Percentiles rank a stretch among this genome's conserved stretches.
These are phyloP conservation scores for Chlamydomonas eustigma DNA, from an alignment of 139 green algal species.

Conservation along the genomic window DNA sequence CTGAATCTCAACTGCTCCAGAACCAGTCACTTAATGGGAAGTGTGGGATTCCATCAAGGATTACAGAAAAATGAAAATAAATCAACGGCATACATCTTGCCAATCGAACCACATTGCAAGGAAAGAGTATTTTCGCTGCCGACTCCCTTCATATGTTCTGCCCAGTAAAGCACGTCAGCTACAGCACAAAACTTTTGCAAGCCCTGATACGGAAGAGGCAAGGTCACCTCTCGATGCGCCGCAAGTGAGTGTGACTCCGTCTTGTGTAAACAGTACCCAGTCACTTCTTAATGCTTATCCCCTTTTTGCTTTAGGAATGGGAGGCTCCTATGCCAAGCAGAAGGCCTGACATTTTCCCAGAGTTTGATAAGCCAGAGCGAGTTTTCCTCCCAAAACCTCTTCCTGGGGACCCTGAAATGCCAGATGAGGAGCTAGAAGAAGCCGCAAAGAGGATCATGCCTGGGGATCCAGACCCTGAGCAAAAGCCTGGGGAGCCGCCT, in stretches of 20 bases:
- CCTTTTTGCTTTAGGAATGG: conserved; percentile 72
- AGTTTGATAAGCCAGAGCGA: conserved; percentile 89
- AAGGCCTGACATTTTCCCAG: conserved; percentile 86
- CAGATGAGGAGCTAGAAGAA: conserved; percentile 87
- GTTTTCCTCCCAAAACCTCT: conserved; percentile 62
- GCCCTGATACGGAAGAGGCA: neutral
- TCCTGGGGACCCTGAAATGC: conserved; percentile 85
- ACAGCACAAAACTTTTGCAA: neutral
- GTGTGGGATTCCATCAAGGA: too few species aligned
- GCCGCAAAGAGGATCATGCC: conserved; percentile 61
- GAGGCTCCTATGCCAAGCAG: conserved; percentile 81
- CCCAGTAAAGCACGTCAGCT: too few species aligned
- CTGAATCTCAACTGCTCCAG: too few species aligned
- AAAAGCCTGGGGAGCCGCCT: conserved; percentile 64
- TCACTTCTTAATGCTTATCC: too few species aligned
- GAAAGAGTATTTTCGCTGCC: too few species aligned
- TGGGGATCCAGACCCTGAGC: conserved; percentile 59
- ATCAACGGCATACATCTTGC: too few species aligned
- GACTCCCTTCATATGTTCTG: too few species aligned
- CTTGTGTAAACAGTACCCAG: too few species aligned
- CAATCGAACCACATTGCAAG: too few species aligned
- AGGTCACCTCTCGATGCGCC: neutral
- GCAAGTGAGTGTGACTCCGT: neutral
- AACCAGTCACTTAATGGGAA: too few species aligned
- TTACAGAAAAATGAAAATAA: too few species aligned